Evolutionary conservation across 2,329 filamentous ascomycete genomes (phyloP).

Genomic region (Penicillium occitanis): DNA sequence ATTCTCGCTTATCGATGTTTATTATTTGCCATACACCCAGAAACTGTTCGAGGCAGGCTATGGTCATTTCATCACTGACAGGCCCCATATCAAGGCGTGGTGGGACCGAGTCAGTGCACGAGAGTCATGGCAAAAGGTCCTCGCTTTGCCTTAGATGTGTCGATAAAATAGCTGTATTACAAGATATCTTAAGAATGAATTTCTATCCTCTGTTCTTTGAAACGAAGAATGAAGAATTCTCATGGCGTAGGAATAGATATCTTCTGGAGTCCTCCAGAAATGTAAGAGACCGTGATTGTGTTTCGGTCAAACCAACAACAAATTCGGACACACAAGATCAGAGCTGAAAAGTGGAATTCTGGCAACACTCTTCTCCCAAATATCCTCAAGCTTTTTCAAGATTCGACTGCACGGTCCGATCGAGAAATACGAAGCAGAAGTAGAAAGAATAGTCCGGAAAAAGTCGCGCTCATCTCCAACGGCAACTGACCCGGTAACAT

Average conservation of each 20-base stretch:
- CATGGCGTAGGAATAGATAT: too few species aligned
- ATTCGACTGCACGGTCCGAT: conserved; percentile 3
- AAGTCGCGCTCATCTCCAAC: conserved; percentile 5
- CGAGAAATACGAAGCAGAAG: conserved; percentile 14
- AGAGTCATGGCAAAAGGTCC: conserved; percentile 9
- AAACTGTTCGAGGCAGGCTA: conserved; percentile 1
- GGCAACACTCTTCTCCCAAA: conserved; percentile 1
- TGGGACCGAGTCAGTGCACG: conserved; percentile 11
- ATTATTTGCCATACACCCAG: conserved; percentile 16
- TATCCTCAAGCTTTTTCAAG: conserved; percentile 7
- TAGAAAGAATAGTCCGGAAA: conserved; percentile 4
- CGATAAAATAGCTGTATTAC: neutral
- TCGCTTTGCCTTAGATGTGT: conserved; percentile 1
- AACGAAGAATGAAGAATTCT: too few species aligned
- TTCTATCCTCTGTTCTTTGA: too few species aligned
- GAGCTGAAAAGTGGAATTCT: neutral
- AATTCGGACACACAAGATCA: conserved; percentile 5
- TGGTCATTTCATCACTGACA: conserved; percentile 7
- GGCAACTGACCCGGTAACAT: conserved; percentile 3
- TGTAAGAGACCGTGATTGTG: too few species aligned
- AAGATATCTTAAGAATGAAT: neutral
- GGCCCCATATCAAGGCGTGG: conserved; percentile 4
- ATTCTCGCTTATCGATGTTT: conserved; percentile 21
- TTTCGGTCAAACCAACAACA: conserved; percentile 5
- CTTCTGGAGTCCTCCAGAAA: too few species aligned